These are phyloP conservation scores for Fraxinus paxiana DNA, from an alignment of 305 asterid genomes.

Conservation along the genomic window DNA sequence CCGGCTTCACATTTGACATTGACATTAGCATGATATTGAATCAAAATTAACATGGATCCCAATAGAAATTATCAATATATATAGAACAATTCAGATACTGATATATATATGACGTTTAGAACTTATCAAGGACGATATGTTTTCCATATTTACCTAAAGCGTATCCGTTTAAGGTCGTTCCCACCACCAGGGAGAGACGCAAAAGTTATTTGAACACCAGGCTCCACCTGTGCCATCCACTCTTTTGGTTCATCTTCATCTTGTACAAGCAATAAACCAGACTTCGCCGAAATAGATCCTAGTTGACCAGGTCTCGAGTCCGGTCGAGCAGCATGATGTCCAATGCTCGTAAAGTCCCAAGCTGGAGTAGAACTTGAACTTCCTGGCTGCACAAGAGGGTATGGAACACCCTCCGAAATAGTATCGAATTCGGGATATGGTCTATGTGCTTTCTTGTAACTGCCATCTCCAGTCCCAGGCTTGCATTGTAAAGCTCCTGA, in stretches of 20 bases:
- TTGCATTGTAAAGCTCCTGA: slow-evolving; percentile 63
- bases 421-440: slow-evolving; percentile 69
- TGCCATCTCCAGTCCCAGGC: slow-evolving; percentile 42
- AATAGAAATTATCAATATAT: not conserved
- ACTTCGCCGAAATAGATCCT: slow-evolving; percentile 29
- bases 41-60: not conserved
- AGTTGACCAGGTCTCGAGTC: slow-evolving; percentile 50
- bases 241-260: slow-evolving; percentile 70
- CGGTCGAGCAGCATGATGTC: slow-evolving; percentile 32
- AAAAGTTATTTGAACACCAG: slow-evolving; percentile 92
- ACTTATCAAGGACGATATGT: not conserved
- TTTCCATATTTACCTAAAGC: slow-evolving; percentile 61
- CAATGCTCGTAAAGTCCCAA: slow-evolving; percentile 66
- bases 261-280: slow-evolving; percentile 51
- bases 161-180: slow-evolving; percentile 90
- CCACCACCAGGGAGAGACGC: slow-evolving; percentile 85
- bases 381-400: slow-evolving; percentile 52
- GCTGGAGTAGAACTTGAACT: slow-evolving; percentile 86
- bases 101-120: not conserved
- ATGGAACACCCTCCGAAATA: slow-evolving; percentile 62
- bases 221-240: slow-evolving; percentile 97
- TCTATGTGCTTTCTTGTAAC: slow-evolving; percentile 54
- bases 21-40: slow-evolving; percentile 17
- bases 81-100: not conserved
- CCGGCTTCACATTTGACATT: slow-evolving; percentile 53